Percentiles rank a stretch among this genome's conserved stretches.
Conservation (phyloP, 345 rosid genomes). For the Salix suchowensis region DNA sequence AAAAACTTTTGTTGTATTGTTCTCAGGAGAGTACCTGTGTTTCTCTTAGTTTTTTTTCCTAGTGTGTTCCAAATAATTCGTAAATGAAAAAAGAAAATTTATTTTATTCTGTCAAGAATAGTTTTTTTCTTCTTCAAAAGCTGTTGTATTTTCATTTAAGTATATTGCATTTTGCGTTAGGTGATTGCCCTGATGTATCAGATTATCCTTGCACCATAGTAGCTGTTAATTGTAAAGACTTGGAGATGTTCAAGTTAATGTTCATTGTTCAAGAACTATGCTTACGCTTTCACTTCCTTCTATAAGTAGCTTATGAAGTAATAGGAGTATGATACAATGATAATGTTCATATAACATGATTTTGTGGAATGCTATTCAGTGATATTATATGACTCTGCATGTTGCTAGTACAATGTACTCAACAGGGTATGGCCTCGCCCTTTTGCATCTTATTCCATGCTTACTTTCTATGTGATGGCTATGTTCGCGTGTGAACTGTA, state of each 20-base stretch:
- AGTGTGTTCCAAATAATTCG: not conserved
- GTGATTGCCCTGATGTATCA: not conserved
- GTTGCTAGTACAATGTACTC: not conserved
- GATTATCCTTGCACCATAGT: not conserved
- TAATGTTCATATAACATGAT: not conserved
- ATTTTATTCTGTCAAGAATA: not conserved
- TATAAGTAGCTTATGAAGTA: not conserved
- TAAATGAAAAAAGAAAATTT: slow-evolving; percentile 10
- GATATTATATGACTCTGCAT: not conserved
- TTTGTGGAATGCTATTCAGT: not conserved
- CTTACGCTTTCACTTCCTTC: not conserved
- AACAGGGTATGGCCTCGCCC: too few relatives aligned
- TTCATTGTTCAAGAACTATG: not conserved
- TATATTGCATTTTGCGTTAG: not conserved
- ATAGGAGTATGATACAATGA: not conserved
- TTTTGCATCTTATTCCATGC: not conserved
- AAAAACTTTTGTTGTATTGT: not conserved
- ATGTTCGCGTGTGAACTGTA: too few relatives aligned
- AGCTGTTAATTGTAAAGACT: not conserved
- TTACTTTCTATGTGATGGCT: not conserved
- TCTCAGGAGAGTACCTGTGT: not conserved
- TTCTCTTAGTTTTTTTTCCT: not conserved
- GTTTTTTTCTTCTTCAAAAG: not conserved
- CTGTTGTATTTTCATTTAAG: not conserved
- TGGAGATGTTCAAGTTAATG: not conserved